A percentile compares a stretch with the other conserved stretches of the same genome.
Evolutionary conservation across 805 yeast genomes (phyloP).

Genomic region (Trichomonascus vanleenenianus): DNA sequence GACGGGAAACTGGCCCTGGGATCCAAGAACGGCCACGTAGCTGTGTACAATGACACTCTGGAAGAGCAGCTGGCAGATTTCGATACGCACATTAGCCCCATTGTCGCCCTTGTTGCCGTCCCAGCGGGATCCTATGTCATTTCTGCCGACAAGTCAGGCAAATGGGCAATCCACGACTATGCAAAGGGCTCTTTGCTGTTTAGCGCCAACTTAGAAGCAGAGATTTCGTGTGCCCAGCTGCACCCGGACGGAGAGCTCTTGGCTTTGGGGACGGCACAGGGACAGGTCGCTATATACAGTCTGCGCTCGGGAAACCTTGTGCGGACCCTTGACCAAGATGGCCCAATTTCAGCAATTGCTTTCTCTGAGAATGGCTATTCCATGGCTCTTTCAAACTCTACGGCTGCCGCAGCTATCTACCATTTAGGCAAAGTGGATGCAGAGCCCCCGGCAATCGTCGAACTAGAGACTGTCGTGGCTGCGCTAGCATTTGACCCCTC

Average conservation of each 20-base stretch:
- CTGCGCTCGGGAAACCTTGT: conserved; percentile 30
- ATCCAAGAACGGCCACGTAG: conserved; percentile 14
- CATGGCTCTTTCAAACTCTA: conserved; percentile 33
- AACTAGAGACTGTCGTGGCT: conserved; percentile 3
- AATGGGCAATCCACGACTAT: conserved; percentile 13
- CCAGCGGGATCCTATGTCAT: conserved; percentile 1
- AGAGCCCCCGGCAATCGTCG: conserved; percentile 9
- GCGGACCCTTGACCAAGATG: conserved; percentile 8
- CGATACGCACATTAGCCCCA: too few relatives aligned
- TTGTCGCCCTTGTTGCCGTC: too few relatives aligned
- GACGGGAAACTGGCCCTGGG: conserved; percentile 10
- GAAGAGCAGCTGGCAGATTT: neutral
- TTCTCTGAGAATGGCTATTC: conserved; percentile 65
- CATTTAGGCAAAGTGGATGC: conserved; percentile 39
- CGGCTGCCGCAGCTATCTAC: conserved; percentile 32
- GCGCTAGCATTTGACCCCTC: conserved; percentile 23
- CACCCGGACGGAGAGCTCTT: conserved; percentile 45
- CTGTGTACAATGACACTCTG: conserved; percentile 4
- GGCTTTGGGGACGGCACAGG: conserved; percentile 33
- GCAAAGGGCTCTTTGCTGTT: conserved; percentile 4
- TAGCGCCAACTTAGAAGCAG: conserved; percentile 9
- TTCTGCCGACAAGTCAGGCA: conserved; percentile 8
- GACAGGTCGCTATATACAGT: conserved; percentile 33
- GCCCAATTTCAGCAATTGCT: conserved; percentile 29
- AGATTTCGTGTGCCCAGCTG: conserved; percentile 19